Base-by-base conservation (phyloP, 2,329 filamentous ascomycete genomes). In the Xylariaceae sp. region DNA sequence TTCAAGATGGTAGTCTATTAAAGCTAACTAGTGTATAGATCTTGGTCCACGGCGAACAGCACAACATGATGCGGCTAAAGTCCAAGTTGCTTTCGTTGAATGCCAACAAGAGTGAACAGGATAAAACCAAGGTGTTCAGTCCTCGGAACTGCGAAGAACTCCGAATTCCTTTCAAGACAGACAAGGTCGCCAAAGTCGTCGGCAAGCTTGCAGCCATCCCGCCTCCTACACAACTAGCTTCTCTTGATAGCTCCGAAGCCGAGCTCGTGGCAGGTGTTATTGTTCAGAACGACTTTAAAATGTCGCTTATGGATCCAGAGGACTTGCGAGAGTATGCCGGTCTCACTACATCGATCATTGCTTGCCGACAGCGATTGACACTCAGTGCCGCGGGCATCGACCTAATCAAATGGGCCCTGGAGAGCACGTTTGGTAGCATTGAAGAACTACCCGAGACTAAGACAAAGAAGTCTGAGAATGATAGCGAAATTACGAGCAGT, bases 21-120 rank as follows among this genome's bases (percentile, higher is more conserved):
- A 58, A 18, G 47, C 58, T 70, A 67, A 64, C 57, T 17, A 34
- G 44, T 49, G 9, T 23, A 0, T 61, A 93, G 89, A 97, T 99
- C 61, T 84, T 99, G 37, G 94, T 99, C 2, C 94, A 99, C 67
- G 94, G 94, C 58, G 94, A 99, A 72, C 92, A 94, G 69, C 91
- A 96, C 72, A 96, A 97, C 72, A 97, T 97, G 92, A 96, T 94
- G 82, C 87, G 94, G 56, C 79, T 99, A 34, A 96, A 96, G 73
- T 97, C 92, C 2, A 95, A 96, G 71, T 82, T 99, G 1, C 84
- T 97, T 3, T 93, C 91, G n/a, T 82, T 97, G 44, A 97, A 97
- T 70, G 87, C 88, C 34, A 86, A 87, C 64, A 93, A 93, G 71
- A 80, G 85, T 1, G 79, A 85, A 48, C 93, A 94, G 67, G 79